Percentiles rank a stretch among this genome's conserved stretches.
Conservation (phyloP, 257 asterid species). For the Solanum pennellii region DNA sequence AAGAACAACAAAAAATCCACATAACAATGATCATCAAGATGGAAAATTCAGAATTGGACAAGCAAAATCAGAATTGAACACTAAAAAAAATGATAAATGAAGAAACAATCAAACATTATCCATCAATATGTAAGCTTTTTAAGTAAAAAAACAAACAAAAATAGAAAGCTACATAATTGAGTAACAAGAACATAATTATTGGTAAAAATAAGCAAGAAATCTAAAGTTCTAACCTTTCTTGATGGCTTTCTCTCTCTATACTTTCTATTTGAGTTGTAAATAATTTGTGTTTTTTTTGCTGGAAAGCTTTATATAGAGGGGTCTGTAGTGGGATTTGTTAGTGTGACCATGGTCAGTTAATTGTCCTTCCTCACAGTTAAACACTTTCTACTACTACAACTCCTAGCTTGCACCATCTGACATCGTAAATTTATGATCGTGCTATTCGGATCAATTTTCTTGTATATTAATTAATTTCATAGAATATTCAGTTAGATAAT, state of each 20-base stretch:
- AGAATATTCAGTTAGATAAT: accelerated
- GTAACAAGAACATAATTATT: not conserved
- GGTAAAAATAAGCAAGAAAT: not conserved
- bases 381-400: not conserved
- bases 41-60: not conserved
- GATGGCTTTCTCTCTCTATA: not conserved
- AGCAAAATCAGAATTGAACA: not conserved
- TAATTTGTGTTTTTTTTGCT: not conserved
- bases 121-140: not conserved
- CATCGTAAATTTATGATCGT: too few relatives aligned
- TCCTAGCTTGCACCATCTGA: not conserved
- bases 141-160: not conserved
- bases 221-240: not conserved
- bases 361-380: not conserved
- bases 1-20: not conserved
- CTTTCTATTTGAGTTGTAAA: not conserved
- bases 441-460: not conserved
- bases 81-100: not conserved
- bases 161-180: not conserved
- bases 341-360: constrained; percentile 15
- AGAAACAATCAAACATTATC: not conserved
- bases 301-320: constrained; percentile 14
- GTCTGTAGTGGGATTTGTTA: constrained; percentile 5
- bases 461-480: accelerated
- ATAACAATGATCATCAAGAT: not conserved